Evolutionary conservation across 192 early-diverging fungal species (phyloP), one percentile per base, ranked within the genome.

Genomic region (Dissophora globulifera): DNA sequence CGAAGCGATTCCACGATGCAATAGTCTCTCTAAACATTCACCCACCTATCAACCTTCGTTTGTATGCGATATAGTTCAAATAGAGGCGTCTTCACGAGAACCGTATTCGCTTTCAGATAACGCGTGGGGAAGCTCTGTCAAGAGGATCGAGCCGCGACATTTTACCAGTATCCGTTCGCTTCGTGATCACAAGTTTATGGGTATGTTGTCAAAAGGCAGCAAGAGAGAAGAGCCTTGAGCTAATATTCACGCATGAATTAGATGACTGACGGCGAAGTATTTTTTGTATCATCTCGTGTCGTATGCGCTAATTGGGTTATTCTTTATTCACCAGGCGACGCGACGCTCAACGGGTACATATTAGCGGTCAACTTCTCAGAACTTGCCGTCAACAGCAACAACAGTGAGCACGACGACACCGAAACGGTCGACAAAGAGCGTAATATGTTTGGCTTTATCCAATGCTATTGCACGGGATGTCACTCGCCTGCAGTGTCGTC

Each of bases 171-270:
- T 67, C 17, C 45, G 31, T 13, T 58, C 38, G 2, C 12, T 67
- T 22, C 53, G 27, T 3, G 65, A 67, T 2, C 65, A 67, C 35
- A 31, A 42, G 9, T 67, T 50, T 19, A 67, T 67, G 65, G 65
- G 65, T 58, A 58, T 55, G 45, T 49, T n/a, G 9, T 4, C 17
- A 9, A n/a, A 45, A 20, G 20, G 17, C 2, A 46, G 33, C 25
- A 45, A 50, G 33, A 20, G 16, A 50, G 17, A n/a, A 50, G 27
- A 8, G 29, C 33, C 22, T n/a, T n/a, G n/a, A n/a, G n/a, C n/a
- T n/a, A n/a, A n/a, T n/a, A n/a, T n/a, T n/a, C n/a, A n/a, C n/a
- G n/a, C n/a, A n/a, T n/a, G n/a, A n/a, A n/a, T n/a, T n/a, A n/a
- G n/a, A n/a, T n/a, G n/a, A n/a, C n/a, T n/a, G n/a, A n/a, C n/a